Conservation (phyloP, 345 rosid genomes). For the Cardamine resedifolia region DNA sequence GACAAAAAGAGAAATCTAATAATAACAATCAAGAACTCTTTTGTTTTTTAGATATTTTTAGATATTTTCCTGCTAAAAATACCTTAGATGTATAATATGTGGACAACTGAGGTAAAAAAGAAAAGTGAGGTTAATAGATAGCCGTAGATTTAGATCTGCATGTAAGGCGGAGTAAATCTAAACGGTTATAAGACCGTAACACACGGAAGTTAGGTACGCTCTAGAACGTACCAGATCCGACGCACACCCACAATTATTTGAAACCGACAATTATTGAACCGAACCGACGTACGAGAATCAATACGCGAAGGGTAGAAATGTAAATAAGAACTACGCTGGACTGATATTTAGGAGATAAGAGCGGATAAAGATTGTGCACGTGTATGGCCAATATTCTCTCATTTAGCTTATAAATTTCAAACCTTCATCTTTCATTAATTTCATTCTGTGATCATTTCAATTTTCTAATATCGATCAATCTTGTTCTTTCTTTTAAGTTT, state of each 20-base stretch:
- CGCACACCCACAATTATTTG: conserved; percentile 24
- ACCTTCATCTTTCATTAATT: not conserved
- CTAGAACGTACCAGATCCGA: conserved; percentile 23
- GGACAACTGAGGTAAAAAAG: not conserved
- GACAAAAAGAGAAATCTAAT: not conserved
- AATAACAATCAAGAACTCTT: not conserved
- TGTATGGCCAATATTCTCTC: conserved; percentile 45
- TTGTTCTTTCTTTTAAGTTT: not conserved
- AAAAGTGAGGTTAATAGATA: not conserved
- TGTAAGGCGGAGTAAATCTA: conserved; percentile 11
- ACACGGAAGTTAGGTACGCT: conserved; percentile 12
- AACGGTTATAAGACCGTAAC: conserved; percentile 19
- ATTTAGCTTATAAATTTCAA: conserved; percentile 41
- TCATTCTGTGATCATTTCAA: not conserved
- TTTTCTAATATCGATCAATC: not conserved
- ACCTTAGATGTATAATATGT: not conserved
- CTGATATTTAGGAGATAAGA: conserved; percentile 36
- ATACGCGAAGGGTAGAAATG: not conserved
- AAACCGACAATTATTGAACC: conserved; percentile 9
- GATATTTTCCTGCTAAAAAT: not conserved
- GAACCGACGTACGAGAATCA: conserved; percentile 32
- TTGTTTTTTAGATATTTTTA: no score
- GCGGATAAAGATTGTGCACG: conserved; percentile 40
- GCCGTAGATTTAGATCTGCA: conserved; percentile 23
- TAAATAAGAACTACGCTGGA: conserved; percentile 14